Conservation (phyloP, 441 rosid species). For the Arabidopsis lyrata region DNA sequence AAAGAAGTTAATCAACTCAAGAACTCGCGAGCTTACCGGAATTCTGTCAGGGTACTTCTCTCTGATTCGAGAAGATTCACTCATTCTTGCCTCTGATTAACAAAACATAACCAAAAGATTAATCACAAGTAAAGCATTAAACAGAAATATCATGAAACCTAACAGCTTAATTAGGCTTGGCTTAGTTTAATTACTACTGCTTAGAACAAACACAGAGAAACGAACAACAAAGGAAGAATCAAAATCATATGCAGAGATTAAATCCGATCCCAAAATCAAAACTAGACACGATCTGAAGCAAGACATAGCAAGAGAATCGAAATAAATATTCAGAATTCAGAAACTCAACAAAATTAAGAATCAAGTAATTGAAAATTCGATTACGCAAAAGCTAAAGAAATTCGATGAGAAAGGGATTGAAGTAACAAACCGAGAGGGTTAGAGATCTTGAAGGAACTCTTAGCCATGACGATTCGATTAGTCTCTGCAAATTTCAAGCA, state of each 20-base stretch:
- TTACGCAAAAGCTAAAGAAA: background rate
- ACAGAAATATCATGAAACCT: background rate
- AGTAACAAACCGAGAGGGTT: slow-evolving; percentile 61
- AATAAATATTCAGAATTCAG: background rate
- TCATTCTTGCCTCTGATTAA: slow-evolving; percentile 87
- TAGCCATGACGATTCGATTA: slow-evolving; percentile 59
- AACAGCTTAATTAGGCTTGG: background rate
- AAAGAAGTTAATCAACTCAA: background rate
- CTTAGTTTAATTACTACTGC: background rate
- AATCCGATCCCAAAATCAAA: background rate
- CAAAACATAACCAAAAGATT: slow-evolving; percentile 10
- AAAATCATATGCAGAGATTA: background rate
- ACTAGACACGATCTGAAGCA: background rate
- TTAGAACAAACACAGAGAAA: no score
- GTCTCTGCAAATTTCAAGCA: slow-evolving; percentile 69
- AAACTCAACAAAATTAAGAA: background rate
- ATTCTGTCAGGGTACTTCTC: slow-evolving; percentile 98
- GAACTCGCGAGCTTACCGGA: slow-evolving; percentile 52
- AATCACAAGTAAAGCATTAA: slow-evolving; percentile 1
- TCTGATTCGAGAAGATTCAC: slow-evolving; percentile 88
- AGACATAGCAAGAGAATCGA: background rate
- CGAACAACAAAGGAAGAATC: background rate
- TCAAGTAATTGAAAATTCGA: background rate
- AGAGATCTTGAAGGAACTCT: slow-evolving; percentile 60
- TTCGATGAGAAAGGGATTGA: background rate